Evolutionary conservation across 148 eudicot genomes (phyloP).

Genomic region (Polygonum maritimum): DNA sequence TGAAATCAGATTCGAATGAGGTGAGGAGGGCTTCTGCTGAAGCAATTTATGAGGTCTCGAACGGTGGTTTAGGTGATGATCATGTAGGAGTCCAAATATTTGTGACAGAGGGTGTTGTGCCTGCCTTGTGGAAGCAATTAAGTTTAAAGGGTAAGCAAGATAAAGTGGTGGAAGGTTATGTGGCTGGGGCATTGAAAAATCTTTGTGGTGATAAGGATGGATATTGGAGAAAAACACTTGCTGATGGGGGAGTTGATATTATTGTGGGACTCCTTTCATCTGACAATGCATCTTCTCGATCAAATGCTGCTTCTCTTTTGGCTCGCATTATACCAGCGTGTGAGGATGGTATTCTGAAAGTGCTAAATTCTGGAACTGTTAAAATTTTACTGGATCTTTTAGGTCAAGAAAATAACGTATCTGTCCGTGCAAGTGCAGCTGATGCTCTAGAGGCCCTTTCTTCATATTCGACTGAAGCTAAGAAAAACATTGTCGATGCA

Average conservation of each 20-base stretch:
- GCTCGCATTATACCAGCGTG: conserved; percentile 65
- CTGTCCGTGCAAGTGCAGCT: conserved; percentile 74
- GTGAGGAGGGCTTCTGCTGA: conserved; percentile 71
- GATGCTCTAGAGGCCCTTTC: conserved; percentile 81
- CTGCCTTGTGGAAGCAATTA: conserved; percentile 73
- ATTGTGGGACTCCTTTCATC: conserved; percentile 66
- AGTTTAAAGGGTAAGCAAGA: conserved; percentile 42
- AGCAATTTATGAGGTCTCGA: conserved; percentile 65
- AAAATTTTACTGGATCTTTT: conserved; percentile 53
- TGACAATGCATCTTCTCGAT: conserved; percentile 51
- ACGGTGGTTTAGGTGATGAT: conserved; percentile 67
- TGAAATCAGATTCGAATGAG: conserved; percentile 59
- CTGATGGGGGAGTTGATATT: conserved; percentile 75
- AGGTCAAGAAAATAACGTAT: conserved; percentile 44
- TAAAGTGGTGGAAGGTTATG: conserved; percentile 68
- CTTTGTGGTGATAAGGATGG: conserved; percentile 82
- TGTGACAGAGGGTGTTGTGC: conserved; percentile 75
- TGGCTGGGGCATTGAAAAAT: conserved; percentile 76
- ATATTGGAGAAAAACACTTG: conserved; percentile 67
- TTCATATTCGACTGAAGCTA: conserved; percentile 49
- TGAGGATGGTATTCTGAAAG: conserved; percentile 52
- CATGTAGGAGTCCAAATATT: conserved; percentile 74
- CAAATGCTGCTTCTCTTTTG: conserved; percentile 79
- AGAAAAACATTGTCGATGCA: conserved; percentile 54
- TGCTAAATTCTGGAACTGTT: conserved; percentile 62